Percentiles rank a stretch among this genome's conserved stretches.
Evolutionary conservation across 73 alveolate species (phyloP).

Genomic region (Tetrahymena borealis): DNA sequence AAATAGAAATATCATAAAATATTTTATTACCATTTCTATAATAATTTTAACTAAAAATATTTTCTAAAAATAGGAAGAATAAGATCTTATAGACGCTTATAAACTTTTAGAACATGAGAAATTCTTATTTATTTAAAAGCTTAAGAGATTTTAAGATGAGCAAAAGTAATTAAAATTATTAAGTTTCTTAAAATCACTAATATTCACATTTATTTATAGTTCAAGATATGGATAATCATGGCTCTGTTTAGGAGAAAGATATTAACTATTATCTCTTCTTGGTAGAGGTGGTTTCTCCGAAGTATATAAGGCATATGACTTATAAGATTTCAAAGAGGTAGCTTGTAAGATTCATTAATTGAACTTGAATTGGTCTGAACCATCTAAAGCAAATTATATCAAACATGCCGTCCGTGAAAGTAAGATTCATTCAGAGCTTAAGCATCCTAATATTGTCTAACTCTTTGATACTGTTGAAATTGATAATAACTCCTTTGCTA

Average conservation of each 20-base stretch:
- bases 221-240: constrained; percentile 62
- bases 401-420: constrained; percentile 98
- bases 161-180: constrained; percentile 68
- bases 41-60: neutral
- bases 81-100: constrained; percentile 31
- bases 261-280: constrained; percentile 72
- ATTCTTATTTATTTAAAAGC: constrained; percentile 24
- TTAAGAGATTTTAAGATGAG: constrained; percentile 59
- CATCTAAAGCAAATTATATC: constrained; percentile 84
- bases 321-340: constrained; percentile 77
- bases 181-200: constrained; percentile 56
- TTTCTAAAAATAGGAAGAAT: constrained; percentile 29
- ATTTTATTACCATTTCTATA: neutral
- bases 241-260: constrained; percentile 72
- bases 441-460: constrained; percentile 82
- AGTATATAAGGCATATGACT: constrained; percentile 94
- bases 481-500: constrained; percentile 92
- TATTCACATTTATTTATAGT: constrained; percentile 57
- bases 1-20: neutral
- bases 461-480: constrained; percentile 94
- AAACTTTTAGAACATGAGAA: constrained; percentile 35
- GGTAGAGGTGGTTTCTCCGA: constrained; percentile 99
- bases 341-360: constrained; percentile 95
- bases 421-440: constrained; percentile 83
- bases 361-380: constrained; percentile 88